Conservation (phyloP, 1,284 basidiomycete species). For the Boletus austroedulis region DNA sequence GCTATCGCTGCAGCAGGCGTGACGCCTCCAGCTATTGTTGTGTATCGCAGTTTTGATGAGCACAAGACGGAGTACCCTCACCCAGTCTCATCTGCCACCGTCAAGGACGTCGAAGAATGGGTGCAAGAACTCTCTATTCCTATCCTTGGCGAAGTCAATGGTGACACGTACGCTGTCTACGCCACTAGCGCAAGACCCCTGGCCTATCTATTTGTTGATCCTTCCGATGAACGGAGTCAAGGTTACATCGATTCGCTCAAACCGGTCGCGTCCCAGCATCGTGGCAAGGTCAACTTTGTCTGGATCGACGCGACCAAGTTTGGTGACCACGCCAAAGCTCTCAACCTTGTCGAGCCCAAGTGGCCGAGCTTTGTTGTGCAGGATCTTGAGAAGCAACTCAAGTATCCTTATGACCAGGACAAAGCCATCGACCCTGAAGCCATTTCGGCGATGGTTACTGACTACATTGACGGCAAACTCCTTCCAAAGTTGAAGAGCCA, state of each 20-base stretch:
- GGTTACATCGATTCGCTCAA: conserved; percentile 67
- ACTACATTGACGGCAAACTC: conserved; percentile 74
- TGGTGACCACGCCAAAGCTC: conserved; percentile 90
- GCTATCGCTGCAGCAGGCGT: conserved; percentile 72
- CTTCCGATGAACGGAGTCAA: conserved; percentile 66
- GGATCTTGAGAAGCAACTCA: conserved; percentile 79
- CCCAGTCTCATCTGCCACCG: conserved; percentile 56
- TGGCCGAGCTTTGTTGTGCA: conserved; percentile 97
- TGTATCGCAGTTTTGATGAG: conserved; percentile 95
- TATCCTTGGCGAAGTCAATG: conserved; percentile 88
- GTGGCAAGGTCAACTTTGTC: conserved; percentile 93
- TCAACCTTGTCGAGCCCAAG: conserved; percentile 81
- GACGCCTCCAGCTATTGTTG: conserved; percentile 78
- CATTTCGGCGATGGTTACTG: conserved; percentile 59
- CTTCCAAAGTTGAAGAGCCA: conserved; percentile 88
- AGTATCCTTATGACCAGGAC: conserved; percentile 83
- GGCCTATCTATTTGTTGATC: conserved; percentile 94
- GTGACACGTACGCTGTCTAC: conserved; percentile 92
- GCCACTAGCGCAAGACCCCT: conserved; percentile 82
- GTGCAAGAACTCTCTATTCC: conserved; percentile 85
- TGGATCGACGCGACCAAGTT: conserved; percentile 98
- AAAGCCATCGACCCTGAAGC: conserved; percentile 57
- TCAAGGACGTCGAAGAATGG: conserved; percentile 72
- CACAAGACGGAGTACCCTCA: conserved; percentile 70
- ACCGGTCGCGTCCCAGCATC: conserved; percentile 78